Percentiles rank a stretch among this genome's conserved stretches.
These are phyloP conservation scores for Candida sojae DNA, from an alignment of 1,139 yeast species.

Conservation along the genomic window DNA sequence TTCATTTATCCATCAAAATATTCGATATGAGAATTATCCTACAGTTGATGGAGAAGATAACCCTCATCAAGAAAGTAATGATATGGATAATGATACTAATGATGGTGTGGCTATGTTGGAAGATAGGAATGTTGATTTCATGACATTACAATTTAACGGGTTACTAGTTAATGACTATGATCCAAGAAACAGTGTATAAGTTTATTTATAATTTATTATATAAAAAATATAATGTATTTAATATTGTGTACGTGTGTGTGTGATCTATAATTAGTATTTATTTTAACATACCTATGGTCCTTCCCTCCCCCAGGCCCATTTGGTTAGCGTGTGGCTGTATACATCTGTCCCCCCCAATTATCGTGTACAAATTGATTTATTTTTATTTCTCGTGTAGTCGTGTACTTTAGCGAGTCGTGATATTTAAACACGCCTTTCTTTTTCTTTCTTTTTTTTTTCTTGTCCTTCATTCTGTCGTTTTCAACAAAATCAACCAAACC, in stretches of 20 bases:
- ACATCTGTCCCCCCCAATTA: too few species aligned
- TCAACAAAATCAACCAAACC: not conserved
- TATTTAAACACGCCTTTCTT: not conserved
- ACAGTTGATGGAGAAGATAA: constrained; percentile 10
- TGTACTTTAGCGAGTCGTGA: not conserved
- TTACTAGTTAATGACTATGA: constrained; percentile 19
- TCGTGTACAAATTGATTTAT: not conserved
- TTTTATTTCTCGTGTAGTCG: not conserved
- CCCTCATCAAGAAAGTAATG: not conserved
- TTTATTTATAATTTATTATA: not conserved
- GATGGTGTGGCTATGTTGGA: constrained; percentile 4
- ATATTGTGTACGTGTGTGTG: not conserved
- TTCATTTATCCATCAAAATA: constrained; percentile 27
- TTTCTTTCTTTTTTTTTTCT: not conserved
- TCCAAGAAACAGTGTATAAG: constrained; percentile 5
- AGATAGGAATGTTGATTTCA: constrained; percentile 17
- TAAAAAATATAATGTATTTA: too few species aligned
- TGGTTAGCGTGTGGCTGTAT: too few species aligned
- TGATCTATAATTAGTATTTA: not conserved
- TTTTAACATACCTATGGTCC: too few species aligned
- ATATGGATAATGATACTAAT: not conserved
- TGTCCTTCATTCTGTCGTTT: not conserved
- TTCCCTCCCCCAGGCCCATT: too few species aligned
- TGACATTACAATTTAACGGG: constrained; percentile 18
- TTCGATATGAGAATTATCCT: constrained; percentile 33